phyloP scores from a whole-genome alignment of 208 protist species.

The Acanthamoeba lenticulata region DNA sequence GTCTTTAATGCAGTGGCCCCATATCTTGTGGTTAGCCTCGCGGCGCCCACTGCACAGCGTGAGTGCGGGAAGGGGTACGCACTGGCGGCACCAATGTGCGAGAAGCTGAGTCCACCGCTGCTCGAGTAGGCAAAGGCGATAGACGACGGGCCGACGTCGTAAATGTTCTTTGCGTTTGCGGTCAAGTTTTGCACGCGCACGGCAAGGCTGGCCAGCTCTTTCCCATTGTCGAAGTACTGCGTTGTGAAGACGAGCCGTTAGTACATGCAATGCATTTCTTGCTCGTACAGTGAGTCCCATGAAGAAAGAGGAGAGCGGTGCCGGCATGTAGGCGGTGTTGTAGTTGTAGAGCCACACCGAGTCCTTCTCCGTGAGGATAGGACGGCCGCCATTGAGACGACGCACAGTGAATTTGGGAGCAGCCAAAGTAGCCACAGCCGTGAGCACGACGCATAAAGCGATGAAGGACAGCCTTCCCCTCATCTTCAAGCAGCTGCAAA shows the following conservation, averaged over 20 bases:
- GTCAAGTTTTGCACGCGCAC: conserved; percentile 24
- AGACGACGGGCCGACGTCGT: conserved; percentile 2
- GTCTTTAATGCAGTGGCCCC: no score
- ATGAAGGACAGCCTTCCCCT: neutral
- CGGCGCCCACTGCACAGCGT: no score
- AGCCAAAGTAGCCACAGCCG: neutral
- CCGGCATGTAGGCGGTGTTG: conserved; percentile 7
- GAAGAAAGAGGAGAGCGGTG: neutral
- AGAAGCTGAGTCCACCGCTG: neutral
- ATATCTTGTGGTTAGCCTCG: no score
- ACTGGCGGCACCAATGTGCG: neutral
- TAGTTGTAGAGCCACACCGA: conserved; percentile 37
- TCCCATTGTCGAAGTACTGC: neutral
- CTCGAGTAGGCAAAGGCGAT: neutral
- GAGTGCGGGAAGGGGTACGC: neutral
- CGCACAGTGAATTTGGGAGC: neutral
- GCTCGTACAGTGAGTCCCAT: neutral
- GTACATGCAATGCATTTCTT: no score
- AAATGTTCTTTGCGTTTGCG: neutral
- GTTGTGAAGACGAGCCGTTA: no score
- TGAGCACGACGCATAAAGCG: neutral
- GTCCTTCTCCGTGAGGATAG: neutral
- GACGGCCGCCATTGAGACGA: neutral
- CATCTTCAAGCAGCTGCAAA: no score
- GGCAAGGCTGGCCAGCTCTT: neutral